Percentiles rank a stretch among this genome's conserved stretches.
These are phyloP conservation scores for Canavalia ensiformis DNA, from an alignment of 306 rosid genomes.

Conservation along the genomic window DNA sequence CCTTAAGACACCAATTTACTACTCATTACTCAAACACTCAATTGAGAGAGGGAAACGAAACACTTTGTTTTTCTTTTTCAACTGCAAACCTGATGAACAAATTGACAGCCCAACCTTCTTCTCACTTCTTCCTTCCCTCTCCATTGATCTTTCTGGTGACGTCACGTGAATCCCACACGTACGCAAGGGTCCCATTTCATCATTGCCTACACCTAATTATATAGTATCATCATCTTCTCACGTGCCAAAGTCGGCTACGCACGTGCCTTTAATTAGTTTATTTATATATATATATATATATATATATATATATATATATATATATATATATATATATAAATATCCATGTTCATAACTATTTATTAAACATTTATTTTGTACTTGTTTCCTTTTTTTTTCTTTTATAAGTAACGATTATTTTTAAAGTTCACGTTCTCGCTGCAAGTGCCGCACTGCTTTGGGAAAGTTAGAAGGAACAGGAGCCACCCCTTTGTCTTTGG, in stretches of 20 bases:
- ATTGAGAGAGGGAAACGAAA: constrained; percentile 59
- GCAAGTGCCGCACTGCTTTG: constrained; percentile 64
- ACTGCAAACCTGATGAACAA: constrained; percentile 63
- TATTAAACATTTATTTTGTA: not conserved
- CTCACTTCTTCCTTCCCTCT: constrained; percentile 22
- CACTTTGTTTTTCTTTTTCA: constrained; percentile 54
- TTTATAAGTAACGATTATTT: constrained; percentile 1
- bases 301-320: no score
- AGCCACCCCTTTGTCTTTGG: constrained; percentile 66
- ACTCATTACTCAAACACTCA: constrained; percentile 57
- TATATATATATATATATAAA: no score
- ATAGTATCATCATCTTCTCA: constrained; percentile 43
- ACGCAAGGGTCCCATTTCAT: constrained; percentile 52
- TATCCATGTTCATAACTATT: no score
- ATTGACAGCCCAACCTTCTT: constrained; percentile 74
- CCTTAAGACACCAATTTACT: constrained; percentile 42
- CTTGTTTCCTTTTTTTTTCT: not conserved
- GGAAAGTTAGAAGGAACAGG: constrained; percentile 53
- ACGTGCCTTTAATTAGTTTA: constrained; percentile 46
- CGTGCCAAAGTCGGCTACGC: constrained; percentile 69
- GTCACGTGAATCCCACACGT: constrained; percentile 92
- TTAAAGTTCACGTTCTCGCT: constrained; percentile 62
- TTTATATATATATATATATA: no score
- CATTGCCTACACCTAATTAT: constrained; percentile 53
- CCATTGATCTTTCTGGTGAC: constrained; percentile 45